Evolutionary conservation across 257 asterid genomes (phyloP).

Genomic region (Ocimum tenuiflorum): DNA sequence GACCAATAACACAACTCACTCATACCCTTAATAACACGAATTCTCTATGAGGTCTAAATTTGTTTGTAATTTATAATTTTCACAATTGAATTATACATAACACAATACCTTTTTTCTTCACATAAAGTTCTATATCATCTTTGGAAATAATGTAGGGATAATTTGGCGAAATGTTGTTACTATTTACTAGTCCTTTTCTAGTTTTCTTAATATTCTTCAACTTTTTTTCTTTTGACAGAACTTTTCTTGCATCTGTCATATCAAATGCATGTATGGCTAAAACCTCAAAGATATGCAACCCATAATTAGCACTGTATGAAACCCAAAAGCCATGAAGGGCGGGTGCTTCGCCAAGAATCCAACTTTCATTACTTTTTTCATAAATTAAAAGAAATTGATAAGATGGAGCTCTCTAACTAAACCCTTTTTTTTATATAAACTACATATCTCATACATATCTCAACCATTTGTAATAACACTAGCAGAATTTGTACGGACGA

Average conservation of each 20-base stretch:
- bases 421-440: slow-evolving; percentile 28
- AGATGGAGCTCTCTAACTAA: slow-evolving; percentile 13
- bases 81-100: too few species aligned
- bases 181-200: neutral
- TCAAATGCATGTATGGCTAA: slow-evolving; percentile 19
- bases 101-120: too few species aligned
- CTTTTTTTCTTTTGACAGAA: neutral
- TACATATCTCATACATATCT: too few species aligned
- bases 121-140: neutral
- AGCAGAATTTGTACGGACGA: slow-evolving; percentile 21
- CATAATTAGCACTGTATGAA: slow-evolving; percentile 10
- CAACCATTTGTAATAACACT: neutral
- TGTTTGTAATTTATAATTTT: too few species aligned
- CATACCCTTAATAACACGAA: too few species aligned
- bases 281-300: slow-evolving; percentile 10
- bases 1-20: too few species aligned
- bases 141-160: neutral
- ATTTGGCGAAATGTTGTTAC: too few species aligned
- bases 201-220: neutral
- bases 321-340: slow-evolving; percentile 26
- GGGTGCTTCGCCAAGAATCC: slow-evolving; percentile 40
- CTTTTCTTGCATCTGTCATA: slow-evolving; percentile 10
- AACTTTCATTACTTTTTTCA: slow-evolving; percentile 29
- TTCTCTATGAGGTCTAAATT: too few species aligned
- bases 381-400: slow-evolving; percentile 35